Base-by-base conservation (phyloP, 352 stramenopile species). In the Phytophthora macrochlamydospora region DNA sequence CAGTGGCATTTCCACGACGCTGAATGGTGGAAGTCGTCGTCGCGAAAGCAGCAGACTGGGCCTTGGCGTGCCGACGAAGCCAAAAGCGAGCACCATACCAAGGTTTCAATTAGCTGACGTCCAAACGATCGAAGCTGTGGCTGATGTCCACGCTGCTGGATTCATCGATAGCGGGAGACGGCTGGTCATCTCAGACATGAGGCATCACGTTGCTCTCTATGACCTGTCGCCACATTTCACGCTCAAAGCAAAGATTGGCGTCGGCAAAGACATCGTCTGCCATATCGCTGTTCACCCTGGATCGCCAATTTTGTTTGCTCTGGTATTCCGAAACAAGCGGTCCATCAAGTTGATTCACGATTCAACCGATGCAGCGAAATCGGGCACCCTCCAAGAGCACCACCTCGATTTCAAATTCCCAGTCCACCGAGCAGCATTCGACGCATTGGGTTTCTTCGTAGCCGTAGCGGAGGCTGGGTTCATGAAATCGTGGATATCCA, bases 401-500 rank as follows among this genome's bases (percentile, higher is more conserved):
- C 54, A 46, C 7, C 62, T 85, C 24, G 4, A 62, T n/a, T 81
- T 82, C 52, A 67, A 67, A 7, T 75, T 82, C 29, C 71, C 72
- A 0, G 75, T 81, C 1, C 75, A 83, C 42, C 69, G 75, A 30
- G 29, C 56, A 7, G 67, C 81, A 4, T 78, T 92, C 31, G 77
- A 90, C 51, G 24, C 35, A 4, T 52, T 45, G 1, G 78, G 79
- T 3, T 76, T 75, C 48, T 76, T 63, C 28, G 54, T 89, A 13
- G 78, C 76, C 2, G 66, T 76, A 0, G 78, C 79, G 12, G 79
- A 90, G 61, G 65, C 56, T 1, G 70, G 67, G 29, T 79, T 71
- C 30, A 69, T 90, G 40, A 89, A 90, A 40, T 64, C 76, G 2
- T 90, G 78, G 78, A 61, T 92, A 51, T 80, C 73, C 14, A 72